Base-by-base conservation (phyloP, 2,329 filamentous ascomycete genomes). In the Pseudogymnoascus sp. region DNA sequence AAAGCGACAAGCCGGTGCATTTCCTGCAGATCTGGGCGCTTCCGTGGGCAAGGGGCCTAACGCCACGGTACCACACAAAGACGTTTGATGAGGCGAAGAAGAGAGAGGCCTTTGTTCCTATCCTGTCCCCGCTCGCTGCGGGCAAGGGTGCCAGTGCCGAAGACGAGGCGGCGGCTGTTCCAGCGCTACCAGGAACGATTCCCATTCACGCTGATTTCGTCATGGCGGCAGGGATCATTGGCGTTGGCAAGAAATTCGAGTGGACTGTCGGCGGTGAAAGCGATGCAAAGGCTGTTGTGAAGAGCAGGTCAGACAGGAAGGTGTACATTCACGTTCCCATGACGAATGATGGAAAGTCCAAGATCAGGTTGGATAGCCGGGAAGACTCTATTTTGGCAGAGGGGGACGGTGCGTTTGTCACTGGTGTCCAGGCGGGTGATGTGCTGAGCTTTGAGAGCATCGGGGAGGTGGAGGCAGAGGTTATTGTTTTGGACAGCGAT, bases 11-110 rank as follows among this genome's bases (percentile, higher is more conserved):
- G 13, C 84, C 90, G 50, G 88, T 91, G 11, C 91, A 96, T 73
- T 96, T 96, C 72, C 77, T 96, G 35, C 91, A 96, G 76, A 96
- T 96, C 70, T 96, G 91, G 91, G 90, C 87, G 1, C 79, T 90
- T 60, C 91, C 91, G 0, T 93, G 91, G 83, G 86, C 86, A 74
- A 77, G 81, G 21, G 87, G 89, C 0, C 79, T 96, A 59, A 80
- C 81, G 56, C 91, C 91, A 1, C 81, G 83, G 40, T 96, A 96
- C 73, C 88, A 91, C 74, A 95, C 89, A 4, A 81, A 80, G 65
- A 82, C 84, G 66, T 96, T 91, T 69, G 76, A 79, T 60, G 91
- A 96, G 59, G 88, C 86, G 64, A 81, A 82, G 65, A 96, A 96
- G 81, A 79, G 81, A 64, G 81, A 86, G 70, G 83, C 75, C 14